A percentile compares a stretch with the other conserved stretches of the same genome.
phyloP scores from a whole-genome alignment of 2,329 filamentous ascomycete genomes.

The Aspergillus vadensis region DNA sequence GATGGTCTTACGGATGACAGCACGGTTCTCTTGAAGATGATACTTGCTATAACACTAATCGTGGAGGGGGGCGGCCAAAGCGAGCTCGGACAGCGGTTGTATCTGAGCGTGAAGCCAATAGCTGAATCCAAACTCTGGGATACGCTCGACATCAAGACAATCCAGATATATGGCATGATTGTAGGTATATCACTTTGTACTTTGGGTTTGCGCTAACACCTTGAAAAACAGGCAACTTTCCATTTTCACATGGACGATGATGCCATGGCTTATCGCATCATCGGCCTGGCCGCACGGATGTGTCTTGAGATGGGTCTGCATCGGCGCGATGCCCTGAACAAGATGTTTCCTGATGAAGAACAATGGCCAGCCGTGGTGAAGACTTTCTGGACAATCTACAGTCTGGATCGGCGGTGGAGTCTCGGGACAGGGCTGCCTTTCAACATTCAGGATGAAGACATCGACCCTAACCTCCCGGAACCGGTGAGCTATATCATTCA shows the following conservation, averaged over 20 bases:
- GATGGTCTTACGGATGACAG: conserved; percentile 65
- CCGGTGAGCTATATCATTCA: conserved; percentile 58
- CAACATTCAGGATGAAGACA: conserved; percentile 80
- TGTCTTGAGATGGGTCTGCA: conserved; percentile 84
- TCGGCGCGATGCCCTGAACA: conserved; percentile 70
- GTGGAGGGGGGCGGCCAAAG: conserved; percentile 80
- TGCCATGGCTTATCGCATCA: conserved; percentile 80
- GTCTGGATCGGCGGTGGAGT: conserved; percentile 83
- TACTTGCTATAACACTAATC: conserved; percentile 75
- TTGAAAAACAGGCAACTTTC: conserved; percentile 62
- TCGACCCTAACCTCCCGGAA: conserved; percentile 75
- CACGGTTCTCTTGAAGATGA: conserved; percentile 75
- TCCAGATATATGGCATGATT: conserved; percentile 59
- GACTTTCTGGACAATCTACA: conserved; percentile 84
- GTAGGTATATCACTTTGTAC: conserved; percentile 24
- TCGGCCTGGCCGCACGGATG: conserved; percentile 77
- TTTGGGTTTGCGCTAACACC: conserved; percentile 5
- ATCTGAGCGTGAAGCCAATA: conserved; percentile 71
- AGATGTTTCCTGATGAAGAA: conserved; percentile 66
- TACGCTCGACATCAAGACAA: conserved; percentile 58
- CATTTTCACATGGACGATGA: conserved; percentile 87
- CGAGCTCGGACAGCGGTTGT: conserved; percentile 70
- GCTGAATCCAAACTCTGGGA: conserved; percentile 66
- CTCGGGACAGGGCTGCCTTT: conserved; percentile 89
- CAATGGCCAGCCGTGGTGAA: conserved; percentile 69